Evolutionary conservation across 2,329 filamentous ascomycete genomes (phyloP).

Genomic region (Pseudonectria buxi): DNA sequence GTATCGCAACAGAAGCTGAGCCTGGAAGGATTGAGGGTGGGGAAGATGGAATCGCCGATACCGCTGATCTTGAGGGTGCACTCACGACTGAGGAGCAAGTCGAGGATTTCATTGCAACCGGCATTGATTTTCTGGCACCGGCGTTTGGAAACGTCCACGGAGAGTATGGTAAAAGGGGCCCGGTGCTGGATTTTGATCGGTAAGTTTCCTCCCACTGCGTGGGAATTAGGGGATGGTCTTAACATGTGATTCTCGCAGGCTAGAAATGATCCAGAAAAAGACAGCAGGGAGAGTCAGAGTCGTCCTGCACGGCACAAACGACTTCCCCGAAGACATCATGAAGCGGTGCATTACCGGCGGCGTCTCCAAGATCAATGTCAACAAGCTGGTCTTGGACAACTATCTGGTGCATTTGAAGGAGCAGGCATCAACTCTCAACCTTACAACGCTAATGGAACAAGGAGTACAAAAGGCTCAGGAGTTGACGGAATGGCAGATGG

Average conservation of each 20-base stretch:
- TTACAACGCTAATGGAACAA: conserved; percentile 38
- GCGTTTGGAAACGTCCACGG: conserved; percentile 74
- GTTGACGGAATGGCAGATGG: conserved; percentile 41
- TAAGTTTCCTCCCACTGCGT: too few relatives aligned
- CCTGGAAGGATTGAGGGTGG: conserved; percentile 34
- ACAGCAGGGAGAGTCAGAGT: conserved; percentile 33
- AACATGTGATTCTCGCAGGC: conserved; percentile 1
- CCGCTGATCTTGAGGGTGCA: conserved; percentile 37
- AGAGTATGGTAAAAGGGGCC: conserved; percentile 60
- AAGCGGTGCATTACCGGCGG: conserved; percentile 43
- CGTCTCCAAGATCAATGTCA: conserved; percentile 52
- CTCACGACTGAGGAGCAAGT: conserved; percentile 64
- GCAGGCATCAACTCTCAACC: conserved; percentile 27
- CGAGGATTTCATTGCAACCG: conserved; percentile 62
- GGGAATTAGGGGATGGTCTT: too few relatives aligned
- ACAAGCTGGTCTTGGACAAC: conserved; percentile 42
- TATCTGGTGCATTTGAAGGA: conserved; percentile 34
- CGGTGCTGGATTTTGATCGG: conserved; percentile 47
- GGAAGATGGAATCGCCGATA: conserved; percentile 64
- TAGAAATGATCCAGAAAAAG: conserved; percentile 28
- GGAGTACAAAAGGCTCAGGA: conserved; percentile 36
- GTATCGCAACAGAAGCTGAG: conserved; percentile 12
- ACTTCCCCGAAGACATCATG: conserved; percentile 44
- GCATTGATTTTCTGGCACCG: conserved; percentile 68
- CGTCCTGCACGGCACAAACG: conserved; percentile 52